These are phyloP conservation scores for Stenocarpella maydis DNA, from an alignment of 2,329 filamentous ascomycete genomes.

Conservation along the genomic window DNA sequence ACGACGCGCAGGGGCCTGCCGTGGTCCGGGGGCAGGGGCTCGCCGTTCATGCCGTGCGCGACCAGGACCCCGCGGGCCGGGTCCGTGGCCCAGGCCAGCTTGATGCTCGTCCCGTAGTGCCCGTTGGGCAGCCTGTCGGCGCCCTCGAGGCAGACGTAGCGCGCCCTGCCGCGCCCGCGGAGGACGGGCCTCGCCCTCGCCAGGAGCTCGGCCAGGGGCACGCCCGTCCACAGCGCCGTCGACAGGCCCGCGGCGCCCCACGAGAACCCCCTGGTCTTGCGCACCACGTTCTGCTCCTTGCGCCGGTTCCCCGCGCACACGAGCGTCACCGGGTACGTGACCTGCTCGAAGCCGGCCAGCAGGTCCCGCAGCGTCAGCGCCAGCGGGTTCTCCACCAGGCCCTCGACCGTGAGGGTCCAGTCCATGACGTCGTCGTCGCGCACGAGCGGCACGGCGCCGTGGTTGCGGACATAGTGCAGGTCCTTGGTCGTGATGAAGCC, in stretches of 20 bases:
- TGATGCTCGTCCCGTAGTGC: conserved; percentile 86
- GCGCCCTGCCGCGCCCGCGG: conserved; percentile 63
- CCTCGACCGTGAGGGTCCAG: conserved; percentile 87
- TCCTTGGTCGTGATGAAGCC: conserved; percentile 89
- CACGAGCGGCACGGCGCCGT: conserved; percentile 82
- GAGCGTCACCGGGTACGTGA: conserved; percentile 86
- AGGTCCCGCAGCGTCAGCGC: conserved; percentile 77
- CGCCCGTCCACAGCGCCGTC: conserved; percentile 87
- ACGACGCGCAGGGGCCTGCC: conserved; percentile 84
- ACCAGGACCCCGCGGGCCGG: conserved; percentile 85
- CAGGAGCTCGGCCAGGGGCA: conserved; percentile 76
- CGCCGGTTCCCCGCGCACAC: conserved; percentile 92
- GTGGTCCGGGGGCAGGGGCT: conserved; percentile 81
- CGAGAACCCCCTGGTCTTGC: conserved; percentile 92
- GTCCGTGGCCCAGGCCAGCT: conserved; percentile 88
- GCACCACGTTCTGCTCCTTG: conserved; percentile 91
- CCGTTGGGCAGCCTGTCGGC: conserved; percentile 90
- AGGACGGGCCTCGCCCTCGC: conserved; percentile 56
- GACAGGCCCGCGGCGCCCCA: conserved; percentile 91
- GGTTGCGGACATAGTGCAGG: conserved; percentile 91
- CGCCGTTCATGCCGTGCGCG: conserved; percentile 91
- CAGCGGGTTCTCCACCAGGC: conserved; percentile 80
- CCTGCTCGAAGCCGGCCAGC: conserved; percentile 77
- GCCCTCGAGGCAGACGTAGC: conserved; percentile 90
- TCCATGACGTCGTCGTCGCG: conserved; percentile 74